Evolutionary conservation across 257 asterid genomes (phyloP).

Genomic region (Coffea eugenioides): DNA sequence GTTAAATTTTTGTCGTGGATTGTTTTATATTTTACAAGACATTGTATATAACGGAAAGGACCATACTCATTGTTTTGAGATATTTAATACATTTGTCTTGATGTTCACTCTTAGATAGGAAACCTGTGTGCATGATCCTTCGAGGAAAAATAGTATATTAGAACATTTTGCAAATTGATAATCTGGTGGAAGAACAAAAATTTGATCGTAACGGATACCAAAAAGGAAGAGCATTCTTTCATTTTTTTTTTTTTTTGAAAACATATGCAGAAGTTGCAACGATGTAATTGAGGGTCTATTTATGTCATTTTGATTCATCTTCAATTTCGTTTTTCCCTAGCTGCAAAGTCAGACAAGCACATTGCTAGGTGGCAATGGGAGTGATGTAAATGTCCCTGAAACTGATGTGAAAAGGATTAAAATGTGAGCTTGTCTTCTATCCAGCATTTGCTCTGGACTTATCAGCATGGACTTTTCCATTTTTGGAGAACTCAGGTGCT

Average conservation of each 20-base stretch:
- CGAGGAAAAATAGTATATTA: no score
- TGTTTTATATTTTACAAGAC: not conserved
- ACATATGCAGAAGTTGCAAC: not conserved
- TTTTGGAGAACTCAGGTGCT: not conserved
- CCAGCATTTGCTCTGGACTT: not conserved
- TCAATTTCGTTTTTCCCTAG: slow-evolving; percentile 23
- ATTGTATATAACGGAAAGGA: no score
- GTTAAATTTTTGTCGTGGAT: no score
- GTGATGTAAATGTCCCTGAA: slow-evolving; percentile 73
- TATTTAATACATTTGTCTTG: no score
- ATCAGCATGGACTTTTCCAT: not conserved
- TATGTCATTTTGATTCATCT: not conserved
- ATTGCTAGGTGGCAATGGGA: slow-evolving; percentile 35
- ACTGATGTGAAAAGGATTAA: slow-evolving; percentile 68
- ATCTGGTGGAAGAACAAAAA: not conserved
- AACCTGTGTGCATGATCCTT: no score
- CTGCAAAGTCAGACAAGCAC: slow-evolving; percentile 30
- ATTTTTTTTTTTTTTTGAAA: not conserved
- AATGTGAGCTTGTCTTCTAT: slow-evolving; percentile 31
- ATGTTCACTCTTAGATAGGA: no score
- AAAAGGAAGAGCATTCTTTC: not conserved
- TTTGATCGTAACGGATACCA: no score
- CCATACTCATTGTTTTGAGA: no score
- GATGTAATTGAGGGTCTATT: no score
- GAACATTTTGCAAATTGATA: not conserved